Conservation (phyloP, 2,329 filamentous ascomycete species). For the Ophiobolus disseminans region DNA sequence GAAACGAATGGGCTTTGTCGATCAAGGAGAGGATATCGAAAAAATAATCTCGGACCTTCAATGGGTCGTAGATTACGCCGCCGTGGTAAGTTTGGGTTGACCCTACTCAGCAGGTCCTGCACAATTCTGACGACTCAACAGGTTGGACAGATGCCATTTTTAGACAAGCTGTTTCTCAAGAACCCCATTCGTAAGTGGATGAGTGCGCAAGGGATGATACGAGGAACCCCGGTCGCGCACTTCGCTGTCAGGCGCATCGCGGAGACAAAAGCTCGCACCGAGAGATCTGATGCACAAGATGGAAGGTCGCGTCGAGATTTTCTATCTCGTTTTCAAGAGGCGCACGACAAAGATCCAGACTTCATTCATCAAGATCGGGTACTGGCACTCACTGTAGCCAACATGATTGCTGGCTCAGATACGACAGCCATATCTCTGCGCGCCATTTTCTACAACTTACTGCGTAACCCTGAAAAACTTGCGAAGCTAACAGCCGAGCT, state of each 20-base stretch:
- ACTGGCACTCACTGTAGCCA: conserved; percentile 19
- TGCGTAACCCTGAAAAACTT: conserved; percentile 33
- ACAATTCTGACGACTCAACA: not conserved
- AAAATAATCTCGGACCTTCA: conserved; percentile 14
- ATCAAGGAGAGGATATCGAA: conserved; percentile 16
- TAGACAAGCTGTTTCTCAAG: conserved; percentile 17
- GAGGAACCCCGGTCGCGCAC: conserved; percentile 13
- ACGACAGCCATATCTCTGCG: conserved; percentile 48
- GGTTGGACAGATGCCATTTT: conserved; percentile 16
- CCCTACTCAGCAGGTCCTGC: not conserved
- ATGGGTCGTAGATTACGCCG: conserved; percentile 13
- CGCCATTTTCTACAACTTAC: conserved; percentile 48
- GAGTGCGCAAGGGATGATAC: conserved; percentile 8
- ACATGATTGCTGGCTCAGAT: conserved; percentile 33
- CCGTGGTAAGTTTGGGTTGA: conserved; percentile 10
- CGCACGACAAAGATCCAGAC: conserved; percentile 15
- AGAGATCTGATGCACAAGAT: not conserved
- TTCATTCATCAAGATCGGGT: conserved; percentile 20
- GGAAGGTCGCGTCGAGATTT: conserved; percentile 9
- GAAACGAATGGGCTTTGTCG: conserved; percentile 20
- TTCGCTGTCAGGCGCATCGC: conserved; percentile 15
- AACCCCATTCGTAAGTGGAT: conserved; percentile 18
- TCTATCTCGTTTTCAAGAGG: conserved; percentile 19
- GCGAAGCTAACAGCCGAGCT: conserved; percentile 23
- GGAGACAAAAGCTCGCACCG: conserved; percentile 1